Base-by-base conservation (phyloP, 2,329 filamentous ascomycete genomes). In the Trichothecium roseum region DNA sequence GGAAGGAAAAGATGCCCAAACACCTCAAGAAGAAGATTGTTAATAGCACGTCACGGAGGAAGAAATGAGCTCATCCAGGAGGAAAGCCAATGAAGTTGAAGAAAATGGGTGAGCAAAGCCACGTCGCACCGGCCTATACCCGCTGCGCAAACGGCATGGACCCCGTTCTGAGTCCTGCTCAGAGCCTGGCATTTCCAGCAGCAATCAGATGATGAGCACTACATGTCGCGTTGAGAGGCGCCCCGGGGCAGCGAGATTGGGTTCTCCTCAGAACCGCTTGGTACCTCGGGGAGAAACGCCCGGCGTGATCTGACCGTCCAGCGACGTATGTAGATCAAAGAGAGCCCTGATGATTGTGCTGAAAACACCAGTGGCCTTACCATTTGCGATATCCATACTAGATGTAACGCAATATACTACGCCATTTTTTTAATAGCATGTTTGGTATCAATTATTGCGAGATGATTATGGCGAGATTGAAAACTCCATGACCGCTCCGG, bases 1-100 rank as follows among this genome's bases (percentile, higher is more conserved):
- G 91, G 40, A 85, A 89, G 58, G 83, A 84, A 4, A 98, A 98
- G 68, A 94, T 98, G 62, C 89, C 91, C 1, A 98, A 98, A 63
- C 78, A 93, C 54, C 45, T 94, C 24, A 98, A 98, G 72, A 96
- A 95, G 68, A 84, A 82, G 55, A 60, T 94, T 39, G 74, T 94
- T 18, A 72, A 69, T 37, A 66, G 66, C 42, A 68, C 70, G 13
- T 67, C 74, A 37, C 66, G 75, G 45, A 75, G 72, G 51, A 81
- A 83, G 63, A 80, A 73, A 55, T 72, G 65, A 50, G 55, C 34
- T 24, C 18, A 7, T 15, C 29, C 5, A n/a, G 4, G 3, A 18
- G 10, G 26, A 18, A 28, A 17, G 14, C 18, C 24, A 27, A n/a
- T 35, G 36, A 17, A 26, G 27, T 30, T 26, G 16, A 18, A 28